Conservation (phyloP, 1,139 yeast species). For the Blastobotrys indianensis region DNA sequence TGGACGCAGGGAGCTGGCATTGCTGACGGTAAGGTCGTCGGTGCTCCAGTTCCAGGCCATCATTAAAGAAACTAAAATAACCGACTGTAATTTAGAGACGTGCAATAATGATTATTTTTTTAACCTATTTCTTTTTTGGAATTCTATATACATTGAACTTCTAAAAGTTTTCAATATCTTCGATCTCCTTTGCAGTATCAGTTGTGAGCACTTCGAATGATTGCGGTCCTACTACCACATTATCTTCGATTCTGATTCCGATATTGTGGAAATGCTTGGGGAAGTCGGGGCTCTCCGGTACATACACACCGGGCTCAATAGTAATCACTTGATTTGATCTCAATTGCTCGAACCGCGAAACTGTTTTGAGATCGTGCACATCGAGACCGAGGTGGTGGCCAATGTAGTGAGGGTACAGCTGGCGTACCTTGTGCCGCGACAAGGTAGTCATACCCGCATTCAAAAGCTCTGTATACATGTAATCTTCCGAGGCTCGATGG, state of each 20-base stretch:
- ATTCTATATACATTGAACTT: too few species aligned
- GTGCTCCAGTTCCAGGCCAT: slow-evolving; percentile 12
- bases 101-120: too few species aligned
- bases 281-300: slow-evolving; percentile 63
- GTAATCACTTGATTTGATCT: slow-evolving; percentile 55
- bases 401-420: slow-evolving; percentile 84
- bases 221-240: slow-evolving; percentile 63
- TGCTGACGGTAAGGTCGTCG: slow-evolving; percentile 47
- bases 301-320: slow-evolving; percentile 90
- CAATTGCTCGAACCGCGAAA: slow-evolving; percentile 40
- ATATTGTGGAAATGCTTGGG: slow-evolving; percentile 82
- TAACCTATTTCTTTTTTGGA: too few species aligned
- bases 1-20: slow-evolving; percentile 65
- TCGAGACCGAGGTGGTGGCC: slow-evolving; percentile 96
- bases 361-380: slow-evolving; percentile 70
- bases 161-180: slow-evolving; percentile 53
- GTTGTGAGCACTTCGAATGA: slow-evolving; percentile 60
- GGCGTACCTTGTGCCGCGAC: slow-evolving; percentile 29
- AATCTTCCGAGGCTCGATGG: slow-evolving; percentile 60
- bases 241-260: slow-evolving; percentile 94
- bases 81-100: background rate
- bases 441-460: slow-evolving; percentile 58
- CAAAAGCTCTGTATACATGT: slow-evolving; percentile 56
- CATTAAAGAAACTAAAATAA: slow-evolving; percentile 10
- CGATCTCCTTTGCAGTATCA: slow-evolving; percentile 80